These are phyloP conservation scores for Fraxinus angustifolia DNA, from an alignment of 305 asterid genomes.

Conservation along the genomic window DNA sequence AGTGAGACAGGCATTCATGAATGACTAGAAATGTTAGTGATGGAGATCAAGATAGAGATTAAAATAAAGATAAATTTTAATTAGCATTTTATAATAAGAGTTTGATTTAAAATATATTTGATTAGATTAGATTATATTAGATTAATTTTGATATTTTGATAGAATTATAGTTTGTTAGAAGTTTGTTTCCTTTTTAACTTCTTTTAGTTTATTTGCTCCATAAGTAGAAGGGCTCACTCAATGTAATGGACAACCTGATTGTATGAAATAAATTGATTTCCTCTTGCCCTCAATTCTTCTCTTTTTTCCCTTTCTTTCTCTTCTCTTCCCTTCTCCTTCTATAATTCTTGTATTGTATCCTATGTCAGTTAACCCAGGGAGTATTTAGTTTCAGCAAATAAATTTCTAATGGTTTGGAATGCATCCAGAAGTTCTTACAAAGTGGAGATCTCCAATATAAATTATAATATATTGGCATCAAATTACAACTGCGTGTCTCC, in stretches of 20 bases:
- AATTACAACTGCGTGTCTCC: background rate
- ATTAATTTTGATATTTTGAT: background rate
- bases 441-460: background rate
- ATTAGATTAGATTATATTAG: background rate
- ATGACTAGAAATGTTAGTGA: background rate
- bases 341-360: background rate
- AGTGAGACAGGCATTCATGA: background rate
- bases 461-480: background rate
- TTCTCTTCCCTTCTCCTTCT: background rate
- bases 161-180: background rate
- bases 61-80: background rate
- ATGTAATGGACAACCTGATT: background rate
- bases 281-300: background rate
- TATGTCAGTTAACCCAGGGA: background rate
- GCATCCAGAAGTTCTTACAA: background rate
- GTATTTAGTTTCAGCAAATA: background rate
- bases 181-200: background rate
- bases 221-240: background rate
- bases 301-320: background rate
- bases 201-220: background rate
- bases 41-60: background rate
- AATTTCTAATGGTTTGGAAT: background rate
- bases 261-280: background rate
- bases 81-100: background rate
- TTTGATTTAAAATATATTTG: background rate